phyloP scores from a whole-genome alignment of 805 yeast genomes.

The Candida manassasensis region DNA sequence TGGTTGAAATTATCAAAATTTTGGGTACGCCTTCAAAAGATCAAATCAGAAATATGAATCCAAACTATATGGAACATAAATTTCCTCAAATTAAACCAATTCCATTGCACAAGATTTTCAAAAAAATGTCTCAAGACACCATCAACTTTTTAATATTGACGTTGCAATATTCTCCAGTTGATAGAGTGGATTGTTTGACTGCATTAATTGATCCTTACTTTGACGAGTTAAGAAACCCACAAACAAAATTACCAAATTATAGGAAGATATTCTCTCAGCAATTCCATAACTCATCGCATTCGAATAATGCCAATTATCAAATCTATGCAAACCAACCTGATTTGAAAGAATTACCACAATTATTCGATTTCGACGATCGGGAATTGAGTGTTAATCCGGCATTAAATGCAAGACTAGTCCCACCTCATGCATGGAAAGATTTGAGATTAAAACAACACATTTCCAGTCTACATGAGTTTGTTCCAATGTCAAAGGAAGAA shows the following conservation, averaged over 20 bases:
- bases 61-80: slow-evolving; percentile 94
- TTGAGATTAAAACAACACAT: slow-evolving; percentile 22
- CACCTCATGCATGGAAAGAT: slow-evolving; percentile 23
- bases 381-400: slow-evolving; percentile 45
- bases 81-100: slow-evolving; percentile 85
- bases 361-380: slow-evolving; percentile 49
- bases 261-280: slow-evolving; percentile 39
- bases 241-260: slow-evolving; percentile 39
- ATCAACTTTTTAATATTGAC: slow-evolving; percentile 53
- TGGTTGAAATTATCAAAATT: slow-evolving; percentile 93
- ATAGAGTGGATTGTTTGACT: slow-evolving; percentile 55
- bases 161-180: slow-evolving; percentile 64
- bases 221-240: slow-evolving; percentile 43
- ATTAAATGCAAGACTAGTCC: slow-evolving; percentile 37
- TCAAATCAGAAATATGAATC: slow-evolving; percentile 91
- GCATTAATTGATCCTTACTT: slow-evolving; percentile 52
- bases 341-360: slow-evolving; percentile 40
- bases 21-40: slow-evolving; percentile 93
- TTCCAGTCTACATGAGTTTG: slow-evolving; percentile 30
- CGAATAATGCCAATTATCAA: slow-evolving; percentile 41
- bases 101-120: slow-evolving; percentile 64
- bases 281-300: slow-evolving; percentile 22
- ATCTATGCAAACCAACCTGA: slow-evolving; percentile 37
- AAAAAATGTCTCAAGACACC: slow-evolving; percentile 48
- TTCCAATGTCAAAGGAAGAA: slow-evolving; percentile 36